phyloP scores from a whole-genome alignment of 345 rosid genomes.

The Bruguiera gymnorhiza region DNA sequence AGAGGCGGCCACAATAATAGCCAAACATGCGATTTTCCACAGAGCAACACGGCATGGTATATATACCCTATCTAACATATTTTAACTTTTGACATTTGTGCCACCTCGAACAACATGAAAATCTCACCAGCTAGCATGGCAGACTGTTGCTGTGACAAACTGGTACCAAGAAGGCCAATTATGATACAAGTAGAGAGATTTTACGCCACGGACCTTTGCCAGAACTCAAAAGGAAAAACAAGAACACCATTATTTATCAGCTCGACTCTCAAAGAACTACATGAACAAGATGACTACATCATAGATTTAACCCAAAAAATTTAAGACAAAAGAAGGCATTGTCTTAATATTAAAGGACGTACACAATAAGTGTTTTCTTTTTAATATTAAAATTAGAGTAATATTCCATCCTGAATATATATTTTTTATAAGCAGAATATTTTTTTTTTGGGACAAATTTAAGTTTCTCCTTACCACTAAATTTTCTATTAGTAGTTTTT shows the following conservation, averaged over 20 bases:
- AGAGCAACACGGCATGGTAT: background rate
- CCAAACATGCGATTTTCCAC: background rate
- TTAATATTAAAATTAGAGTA: no score
- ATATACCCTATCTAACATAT: background rate
- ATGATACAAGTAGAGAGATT: constrained; percentile 74
- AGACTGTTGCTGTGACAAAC: constrained; percentile 86
- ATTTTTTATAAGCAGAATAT: no score
- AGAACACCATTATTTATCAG: background rate
- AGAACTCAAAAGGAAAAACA: background rate
- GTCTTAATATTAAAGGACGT: no score
- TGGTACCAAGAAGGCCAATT: constrained; percentile 81
- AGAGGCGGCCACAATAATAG: background rate
- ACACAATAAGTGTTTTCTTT: no score
- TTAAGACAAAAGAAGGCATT: no score
- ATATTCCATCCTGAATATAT: no score
- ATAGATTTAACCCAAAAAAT: background rate
- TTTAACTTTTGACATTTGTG: background rate
- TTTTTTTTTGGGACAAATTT: no score
- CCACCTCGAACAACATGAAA: constrained; percentile 3
- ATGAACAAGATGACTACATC: background rate
- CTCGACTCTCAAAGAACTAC: no score
- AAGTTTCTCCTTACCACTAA: no score
- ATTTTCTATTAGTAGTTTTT: no score
- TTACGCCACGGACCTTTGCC: constrained; percentile 49
- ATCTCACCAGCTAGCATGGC: constrained; percentile 91